Evolutionary conservation across 2,329 filamentous ascomycete genomes (phyloP).

Genomic region (Gyromitra esculenta): DNA sequence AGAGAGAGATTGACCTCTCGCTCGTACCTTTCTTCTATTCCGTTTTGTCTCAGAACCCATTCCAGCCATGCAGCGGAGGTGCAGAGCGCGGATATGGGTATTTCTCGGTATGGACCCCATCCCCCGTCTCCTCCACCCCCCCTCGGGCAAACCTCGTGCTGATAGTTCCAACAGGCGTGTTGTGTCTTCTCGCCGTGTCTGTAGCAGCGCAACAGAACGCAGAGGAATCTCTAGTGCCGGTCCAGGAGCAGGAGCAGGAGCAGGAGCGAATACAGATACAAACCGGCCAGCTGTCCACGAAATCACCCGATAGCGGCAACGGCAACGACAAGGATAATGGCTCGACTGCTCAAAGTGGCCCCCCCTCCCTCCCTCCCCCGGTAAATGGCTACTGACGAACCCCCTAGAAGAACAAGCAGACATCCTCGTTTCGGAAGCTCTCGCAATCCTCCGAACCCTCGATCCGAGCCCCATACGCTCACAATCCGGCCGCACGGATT

Average conservation of each 20-base stretch:
- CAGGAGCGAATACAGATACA: conserved; percentile 40
- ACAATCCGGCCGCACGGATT: conserved; percentile 12
- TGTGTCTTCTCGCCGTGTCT: conserved; percentile 38
- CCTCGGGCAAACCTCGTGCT: conserved; percentile 13
- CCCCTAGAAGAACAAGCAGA: conserved; percentile 52
- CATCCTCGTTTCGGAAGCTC: conserved; percentile 59
- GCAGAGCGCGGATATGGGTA: conserved; percentile 41
- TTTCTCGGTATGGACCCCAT: conserved; percentile 25
- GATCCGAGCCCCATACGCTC: conserved; percentile 48
- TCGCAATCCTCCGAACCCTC: conserved; percentile 58
- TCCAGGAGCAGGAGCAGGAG: conserved; percentile 42
- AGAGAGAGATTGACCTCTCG: conserved; percentile 53
- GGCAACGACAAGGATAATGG: background rate
- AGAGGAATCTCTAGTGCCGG: conserved; percentile 18
- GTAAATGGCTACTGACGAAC: conserved; percentile 4
- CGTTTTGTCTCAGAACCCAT: conserved; percentile 19
- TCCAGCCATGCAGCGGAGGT: conserved; percentile 39
- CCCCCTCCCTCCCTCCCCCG: background rate
- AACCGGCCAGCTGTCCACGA: conserved; percentile 21
- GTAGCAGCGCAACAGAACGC: conserved; percentile 19
- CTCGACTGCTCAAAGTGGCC: conserved; percentile 31
- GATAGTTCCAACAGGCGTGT: conserved; percentile 29
- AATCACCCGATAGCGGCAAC: conserved; percentile 33
- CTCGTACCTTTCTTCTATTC: conserved; percentile 20
- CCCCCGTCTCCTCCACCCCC: background rate